Evolutionary conservation across 2,329 filamentous ascomycete genomes (phyloP), one percentile per base, ranked within the genome.

Genomic region (Trichophyton schoenleinii): DNA sequence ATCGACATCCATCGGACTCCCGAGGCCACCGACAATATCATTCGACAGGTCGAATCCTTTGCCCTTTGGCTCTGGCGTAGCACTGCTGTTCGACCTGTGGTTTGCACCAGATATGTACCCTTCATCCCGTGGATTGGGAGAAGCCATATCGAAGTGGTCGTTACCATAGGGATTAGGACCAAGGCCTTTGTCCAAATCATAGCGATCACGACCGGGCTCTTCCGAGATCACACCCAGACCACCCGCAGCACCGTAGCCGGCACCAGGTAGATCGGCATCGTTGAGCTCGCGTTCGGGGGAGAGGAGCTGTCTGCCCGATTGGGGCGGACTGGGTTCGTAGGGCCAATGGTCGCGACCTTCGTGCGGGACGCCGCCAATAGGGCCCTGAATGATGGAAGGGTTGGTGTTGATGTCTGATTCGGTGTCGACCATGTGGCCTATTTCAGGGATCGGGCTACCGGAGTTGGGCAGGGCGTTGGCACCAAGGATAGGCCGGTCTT

Each of bases 91-190:
- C 58, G 79, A 80, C 65, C 82, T 79, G 64, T 78, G 81, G 68
- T 84, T 83, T 38, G 81, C 81, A 67, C 83, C 89, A 25, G 92
- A 95, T 66, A 92, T 91, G 74, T 96, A 97, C 6, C 91, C 92
- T 76, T 97, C 92, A 70, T 96, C 89, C 71, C 86, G 88, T 63
- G 78, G 83, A 63, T 81, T 85, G 80, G 72, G 83, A 75, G 66
- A 81, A 73, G 71, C 81, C 70, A 73, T 81, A 79, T 66, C 77
- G 71, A 67, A 66, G 20, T 72, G 71, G 18, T 67, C 68, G 60
- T 70, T 68, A 31, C 69, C 65, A 64, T 77, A 76, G 4, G 65
- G 61, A 34, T 75, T 70, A 31, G 63, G 64, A 52, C 67, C 68
- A 63, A 68, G 64, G 36, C 70, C 9, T 15, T 36, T 44, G 42